Percentiles rank a stretch among this genome's conserved stretches.
Evolutionary conservation across 495 filamentous ascomycete genomes (phyloP).

Genomic region (Aspergillus affinis): DNA sequence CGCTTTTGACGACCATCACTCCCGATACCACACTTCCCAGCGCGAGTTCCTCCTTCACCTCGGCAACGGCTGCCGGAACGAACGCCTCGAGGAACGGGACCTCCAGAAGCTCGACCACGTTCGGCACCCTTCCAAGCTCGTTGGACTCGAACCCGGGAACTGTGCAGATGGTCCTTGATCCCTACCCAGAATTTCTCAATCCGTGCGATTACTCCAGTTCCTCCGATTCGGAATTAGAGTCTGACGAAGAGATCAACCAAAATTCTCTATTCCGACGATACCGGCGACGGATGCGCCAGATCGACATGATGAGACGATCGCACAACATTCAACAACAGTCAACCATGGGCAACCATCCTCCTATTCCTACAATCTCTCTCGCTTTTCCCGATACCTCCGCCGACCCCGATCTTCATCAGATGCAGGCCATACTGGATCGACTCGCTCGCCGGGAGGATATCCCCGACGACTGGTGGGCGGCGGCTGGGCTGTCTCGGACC

Average conservation of each 20-base stretch:
- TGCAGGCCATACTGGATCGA: slow-evolving; percentile 67
- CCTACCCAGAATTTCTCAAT: slow-evolving; percentile 42
- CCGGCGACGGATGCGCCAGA: slow-evolving; percentile 20
- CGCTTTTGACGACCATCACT: slow-evolving; percentile 72
- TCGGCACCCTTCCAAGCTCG: slow-evolving; percentile 27
- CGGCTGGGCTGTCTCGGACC: slow-evolving; percentile 64
- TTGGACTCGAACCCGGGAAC: slow-evolving; percentile 20
- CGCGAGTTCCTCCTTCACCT: slow-evolving; percentile 75
- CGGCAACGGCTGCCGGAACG: slow-evolving; percentile 53
- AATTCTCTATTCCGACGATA: slow-evolving; percentile 23
- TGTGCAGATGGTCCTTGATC: slow-evolving; percentile 35
- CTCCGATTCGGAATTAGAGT: slow-evolving; percentile 36
- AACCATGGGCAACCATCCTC: slow-evolving; percentile 41
- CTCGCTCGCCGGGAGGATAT: slow-evolving; percentile 68
- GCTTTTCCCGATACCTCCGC: slow-evolving; percentile 33
- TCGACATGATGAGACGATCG: slow-evolving; percentile 27
- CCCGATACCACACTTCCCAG: slow-evolving; percentile 81
- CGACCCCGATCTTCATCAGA: slow-evolving; percentile 53
- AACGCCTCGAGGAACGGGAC: slow-evolving; percentile 23
- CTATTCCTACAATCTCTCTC: slow-evolving; percentile 37
- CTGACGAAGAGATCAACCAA: slow-evolving; percentile 28
- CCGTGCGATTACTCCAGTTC: slow-evolving; percentile 44
- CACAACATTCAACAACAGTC: slow-evolving; percentile 25
- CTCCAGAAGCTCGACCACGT: slow-evolving; percentile 40
- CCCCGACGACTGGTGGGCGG: slow-evolving; percentile 75